Evolutionary conservation across 495 filamentous ascomycete species (phyloP), one percentile per base, ranked within the genome.

Genomic region (Talaromyces wortmannii): DNA sequence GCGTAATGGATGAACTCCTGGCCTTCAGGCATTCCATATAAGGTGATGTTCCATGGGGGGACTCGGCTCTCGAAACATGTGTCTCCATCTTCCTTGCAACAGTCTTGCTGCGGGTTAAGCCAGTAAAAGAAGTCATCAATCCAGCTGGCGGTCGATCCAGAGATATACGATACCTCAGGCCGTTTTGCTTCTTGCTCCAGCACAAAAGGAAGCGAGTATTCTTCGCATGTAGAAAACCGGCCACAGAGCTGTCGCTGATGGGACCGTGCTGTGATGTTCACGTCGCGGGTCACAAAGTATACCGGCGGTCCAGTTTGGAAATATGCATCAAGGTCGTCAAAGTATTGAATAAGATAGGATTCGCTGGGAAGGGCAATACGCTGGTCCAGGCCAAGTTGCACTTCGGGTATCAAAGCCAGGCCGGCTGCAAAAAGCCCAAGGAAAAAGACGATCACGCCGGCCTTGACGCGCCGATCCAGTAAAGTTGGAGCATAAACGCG

Each of bases 111-210:
- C 0, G 95, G 95, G 60, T 97, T 94, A 12, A 97, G 76, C 95
- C 95, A 98, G 57, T 88, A 83, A 70, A 97, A 89, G 69, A 89
- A 96, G 63, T 98, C 94, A 66, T 98, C 94, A 31, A 98, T 77
- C 94, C 94, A 98, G 65, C 89, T 96, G 16, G 94, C 94, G 5
- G 91, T 84, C 0, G 91, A 84, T n/a, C 90, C 86, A n/a, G 89
- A 76, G 57, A 98, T 88, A 68, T 95, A 97, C 3, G 91, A 96
- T 5, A 90, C 79, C n/a, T 92, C 79, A 0, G 91, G 78, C 13
- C 95, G 81, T 70, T 96, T 97, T 4, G 92, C 83, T 71, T 98
- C 94, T 65, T 89, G 87, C 62, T 97, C 94, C 6, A 98, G 75
- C 2, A 96, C 78, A 60, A 95, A 97, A 30, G 89, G 82, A 8